Evolutionary conservation across 192 early-diverging fungal species (phyloP), one percentile per base, ranked within the genome.

Genomic region (Linnemannia hyalina): DNA sequence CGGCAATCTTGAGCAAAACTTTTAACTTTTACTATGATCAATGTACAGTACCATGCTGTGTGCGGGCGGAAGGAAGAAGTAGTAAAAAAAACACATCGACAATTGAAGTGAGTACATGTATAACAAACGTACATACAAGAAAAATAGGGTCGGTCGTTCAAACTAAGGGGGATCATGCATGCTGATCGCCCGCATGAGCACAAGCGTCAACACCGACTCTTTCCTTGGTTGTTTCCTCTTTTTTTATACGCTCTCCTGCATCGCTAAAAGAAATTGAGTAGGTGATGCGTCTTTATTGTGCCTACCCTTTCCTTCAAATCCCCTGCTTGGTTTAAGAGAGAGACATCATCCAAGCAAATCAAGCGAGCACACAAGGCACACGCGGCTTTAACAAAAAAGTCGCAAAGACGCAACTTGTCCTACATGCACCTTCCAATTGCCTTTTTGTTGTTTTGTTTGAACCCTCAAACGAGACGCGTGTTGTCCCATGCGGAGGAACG

Each of bases 161-260:
- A 65, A 65, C 26, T 32, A 65, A 32, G 26, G n/a, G 29, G 26
- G 60, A 65, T 65, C 60, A 11, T 65, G 60, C 60, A 65, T 65
- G 15, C 60, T 29, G 60, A 65, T 65, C 60, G 60, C 60, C 60
- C 29, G 60, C 60, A 65, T 65, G 60, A 65, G 60, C 60, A 65
- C 11, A 32, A 11, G 29, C n/a, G 60, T 29, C 60, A 29, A 29
- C n/a, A 15, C 60, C 10, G 32, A 10, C 0, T 9, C 11, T 23
- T 3, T 29, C 29, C 60, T 65, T 65, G 8, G 29, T 65, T 32
- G 29, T 32, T 35, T 32, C 29, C 29, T 32, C 13, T 32, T 65
- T 63, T 65, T 65, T 65, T 26, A 7, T 57, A 7, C 60, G 32
- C 60, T 32, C 60, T 65, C 60, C 60, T 65, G 60, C 60, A 65